Base-by-base conservation (phyloP, 441 rosid species). In the Raphanus hybrid region DNA sequence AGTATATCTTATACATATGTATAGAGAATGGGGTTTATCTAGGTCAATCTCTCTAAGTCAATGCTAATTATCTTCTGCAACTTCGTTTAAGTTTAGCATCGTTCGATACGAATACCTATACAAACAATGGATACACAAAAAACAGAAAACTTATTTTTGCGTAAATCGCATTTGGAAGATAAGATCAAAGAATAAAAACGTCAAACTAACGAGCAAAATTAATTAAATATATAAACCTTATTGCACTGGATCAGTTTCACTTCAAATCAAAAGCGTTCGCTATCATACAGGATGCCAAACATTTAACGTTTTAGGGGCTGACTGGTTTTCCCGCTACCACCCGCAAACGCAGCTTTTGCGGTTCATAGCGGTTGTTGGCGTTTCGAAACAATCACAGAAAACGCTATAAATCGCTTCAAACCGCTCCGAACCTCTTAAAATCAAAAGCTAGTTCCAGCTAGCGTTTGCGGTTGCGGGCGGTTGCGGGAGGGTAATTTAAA, bases 31-130 rank as follows among this genome's bases (percentile, higher is more conserved):
- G n/a, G n/a, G n/a, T n/a, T n/a, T n/a, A n/a, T n/a, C n/a, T n/a
- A 7, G 59, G 10, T 54, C 59, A 54, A 54, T 54, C 59, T 54
- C 20, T 16, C 20, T 4, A 3, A 16, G 59, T 54, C 10, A 54
- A 54, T 54, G 59, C 59, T 54, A 54, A 15, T 54, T 54, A 16
- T 16, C 59, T 54, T 54, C 59, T 7, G 59, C 59, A 54, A 16
- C 59, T 54, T 45, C 1, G 59, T 7, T 54, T 15, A 54, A 54
- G 11, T 54, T 54, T 54, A 16, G 26, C 59, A 54, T 54, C 16
- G 59, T 54, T 52, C 11, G 7, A 6, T 54, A 16, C 11, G 11
- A 16, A 54, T n/a, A 3, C 3, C 9, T 54, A 14, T 54, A 16
- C 5, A 54, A 16, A 54, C 23, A 54, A 6, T 54, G 26, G 59